phyloP scores from a whole-genome alignment of 768 basidiomycete genomes.

The Boletus reticuloceps region DNA sequence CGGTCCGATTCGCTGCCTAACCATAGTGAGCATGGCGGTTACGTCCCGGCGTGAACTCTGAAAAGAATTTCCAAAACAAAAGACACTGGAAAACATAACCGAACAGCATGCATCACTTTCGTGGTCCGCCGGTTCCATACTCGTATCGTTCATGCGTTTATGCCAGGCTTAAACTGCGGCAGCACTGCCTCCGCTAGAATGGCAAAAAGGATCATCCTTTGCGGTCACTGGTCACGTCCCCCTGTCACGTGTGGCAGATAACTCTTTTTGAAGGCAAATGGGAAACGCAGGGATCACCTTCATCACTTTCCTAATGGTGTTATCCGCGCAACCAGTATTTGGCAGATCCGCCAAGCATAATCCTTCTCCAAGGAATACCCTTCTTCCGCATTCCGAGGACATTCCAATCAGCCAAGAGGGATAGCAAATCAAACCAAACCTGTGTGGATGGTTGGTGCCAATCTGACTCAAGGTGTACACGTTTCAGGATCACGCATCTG shows the following conservation, averaged over 20 bases:
- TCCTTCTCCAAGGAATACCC: background rate
- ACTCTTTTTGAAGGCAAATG: slow-evolving; percentile 16
- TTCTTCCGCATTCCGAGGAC: slow-evolving; percentile 19
- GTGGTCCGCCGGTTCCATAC: background rate
- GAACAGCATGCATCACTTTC: background rate
- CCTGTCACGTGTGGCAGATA: slow-evolving; percentile 13
- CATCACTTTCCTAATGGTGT: slow-evolving; percentile 18
- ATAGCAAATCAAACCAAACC: slow-evolving; percentile 1
- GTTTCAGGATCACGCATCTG: slow-evolving; percentile 16
- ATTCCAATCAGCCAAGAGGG: background rate
- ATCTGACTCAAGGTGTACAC: slow-evolving; percentile 12
- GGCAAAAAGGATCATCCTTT: slow-evolving; percentile 17
- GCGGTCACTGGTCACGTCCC: slow-evolving; percentile 8
- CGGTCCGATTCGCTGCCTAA: slow-evolving; percentile 7
- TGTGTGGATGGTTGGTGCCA: background rate
- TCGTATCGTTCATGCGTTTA: background rate
- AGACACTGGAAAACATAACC: slow-evolving; percentile 1
- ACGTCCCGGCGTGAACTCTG: slow-evolving; percentile 5
- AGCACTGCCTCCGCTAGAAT: slow-evolving; percentile 22
- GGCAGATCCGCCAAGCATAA: slow-evolving; percentile 8
- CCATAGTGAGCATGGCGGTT: slow-evolving; percentile 4
- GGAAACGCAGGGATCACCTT: slow-evolving; percentile 11
- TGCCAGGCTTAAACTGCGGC: background rate
- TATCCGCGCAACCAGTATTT: slow-evolving; percentile 13
- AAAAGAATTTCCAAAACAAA: background rate